These are phyloP conservation scores for Pythium volutum DNA, from an alignment of 352 stramenopile genomes.

Conservation along the genomic window DNA sequence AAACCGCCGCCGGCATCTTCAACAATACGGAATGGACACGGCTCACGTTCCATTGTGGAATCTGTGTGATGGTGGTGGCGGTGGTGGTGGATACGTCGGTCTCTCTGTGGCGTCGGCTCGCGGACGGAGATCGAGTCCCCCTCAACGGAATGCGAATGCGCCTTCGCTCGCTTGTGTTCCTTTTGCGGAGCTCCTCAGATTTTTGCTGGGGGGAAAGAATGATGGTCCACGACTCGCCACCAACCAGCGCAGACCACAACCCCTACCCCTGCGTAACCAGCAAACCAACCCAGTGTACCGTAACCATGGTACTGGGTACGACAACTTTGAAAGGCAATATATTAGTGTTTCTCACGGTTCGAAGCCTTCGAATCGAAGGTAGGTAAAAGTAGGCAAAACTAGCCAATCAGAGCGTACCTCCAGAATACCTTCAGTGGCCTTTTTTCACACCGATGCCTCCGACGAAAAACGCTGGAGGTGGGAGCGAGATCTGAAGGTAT, in stretches of 20 bases:
- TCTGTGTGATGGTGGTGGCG: neutral
- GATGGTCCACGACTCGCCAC: conserved; percentile 24
- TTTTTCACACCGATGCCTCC: no score
- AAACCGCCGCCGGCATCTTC: conserved; percentile 98
- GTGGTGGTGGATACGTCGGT: neutral
- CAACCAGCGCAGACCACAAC: conserved; percentile 17
- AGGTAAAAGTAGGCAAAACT: no score
- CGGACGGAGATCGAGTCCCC: neutral
- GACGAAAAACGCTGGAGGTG: no score
- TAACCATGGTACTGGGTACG: neutral
- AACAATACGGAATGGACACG: conserved; percentile 98
- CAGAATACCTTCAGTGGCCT: no score
- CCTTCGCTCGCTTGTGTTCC: neutral
- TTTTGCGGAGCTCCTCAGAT: conserved; percentile 15
- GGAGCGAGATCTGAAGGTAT: no score
- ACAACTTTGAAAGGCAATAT: conserved; percentile 1
- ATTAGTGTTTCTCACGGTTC: no score
- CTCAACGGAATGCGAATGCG: neutral
- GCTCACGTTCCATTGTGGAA: conserved; percentile 89
- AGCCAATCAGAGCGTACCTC: no score
- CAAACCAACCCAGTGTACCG: conserved; percentile 1
- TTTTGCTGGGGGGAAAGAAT: conserved; percentile 10
- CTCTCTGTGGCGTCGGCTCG: neutral
- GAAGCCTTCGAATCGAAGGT: no score
- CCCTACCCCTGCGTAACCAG: conserved; percentile 5